Evolutionary conservation across 1,284 basidiomycete species (phyloP).

Genomic region (Moesziomyces sp.): DNA sequence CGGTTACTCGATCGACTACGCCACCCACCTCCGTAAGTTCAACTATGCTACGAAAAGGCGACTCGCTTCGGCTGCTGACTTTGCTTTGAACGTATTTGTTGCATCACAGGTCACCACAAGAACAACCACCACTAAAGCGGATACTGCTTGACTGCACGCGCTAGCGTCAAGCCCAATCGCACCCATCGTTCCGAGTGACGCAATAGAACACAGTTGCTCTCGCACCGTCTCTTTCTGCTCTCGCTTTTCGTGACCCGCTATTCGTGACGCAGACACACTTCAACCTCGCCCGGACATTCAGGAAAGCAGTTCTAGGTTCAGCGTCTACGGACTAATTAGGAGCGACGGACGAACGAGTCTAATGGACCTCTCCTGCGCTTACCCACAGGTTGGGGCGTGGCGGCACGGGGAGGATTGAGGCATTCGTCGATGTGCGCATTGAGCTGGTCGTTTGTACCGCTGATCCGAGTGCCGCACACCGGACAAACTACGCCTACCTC

Average conservation of each 20-base stretch:
- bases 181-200: background rate
- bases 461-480: conserved; percentile 27
- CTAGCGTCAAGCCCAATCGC: background rate
- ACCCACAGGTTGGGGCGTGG: background rate
- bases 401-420: conserved; percentile 20
- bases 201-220: background rate
- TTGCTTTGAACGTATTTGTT: background rate
- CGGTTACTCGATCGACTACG: conserved; percentile 72
- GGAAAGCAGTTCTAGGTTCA: too few relatives aligned
- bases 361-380: conserved; percentile 35
- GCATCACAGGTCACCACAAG: conserved; percentile 51
- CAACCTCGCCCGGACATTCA: too few relatives aligned
- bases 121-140: conserved; percentile 53
- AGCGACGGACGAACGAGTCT: conserved; percentile 36
- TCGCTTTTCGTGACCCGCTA: too few relatives aligned
- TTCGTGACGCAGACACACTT: too few relatives aligned
- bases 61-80: conserved; percentile 4
- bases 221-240: background rate
- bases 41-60: too few relatives aligned
- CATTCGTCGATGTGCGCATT: conserved; percentile 51
- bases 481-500: conserved; percentile 25
- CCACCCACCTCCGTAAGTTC: conserved; percentile 56
- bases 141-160: background rate
- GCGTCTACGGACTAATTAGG: background rate
- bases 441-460: conserved; percentile 39